Evolutionary conservation across 164 flowering plant species (phyloP), one percentile per base, ranked within the genome.

Genomic region (Magnolia officinalis): DNA sequence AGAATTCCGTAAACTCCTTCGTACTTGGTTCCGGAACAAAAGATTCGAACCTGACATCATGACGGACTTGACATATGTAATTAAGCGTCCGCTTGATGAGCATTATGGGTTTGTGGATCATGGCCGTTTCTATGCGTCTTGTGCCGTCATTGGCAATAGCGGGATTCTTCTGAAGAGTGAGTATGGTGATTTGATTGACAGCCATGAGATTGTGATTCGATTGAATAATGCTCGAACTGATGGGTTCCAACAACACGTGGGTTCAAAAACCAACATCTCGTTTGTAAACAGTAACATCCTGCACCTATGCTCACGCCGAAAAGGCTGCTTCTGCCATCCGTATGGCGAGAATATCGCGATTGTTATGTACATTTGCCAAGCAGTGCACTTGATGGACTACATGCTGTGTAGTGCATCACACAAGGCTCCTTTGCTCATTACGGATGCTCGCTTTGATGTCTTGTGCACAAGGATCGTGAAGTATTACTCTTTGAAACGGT

Each of bases 121-220:
- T 8, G 76, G 69, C 7, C 63, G 52, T 31, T 77, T 74, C 67
- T 93, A 89, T 76, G 65, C 80, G 13, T 86, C 92, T 9, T 94
- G 99, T 83, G 99, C 98, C 0, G 96, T 94, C 26, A 96, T 94
- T 31, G 99, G 99, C 21, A 93, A 93, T 75, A 90, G 98, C 78
- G 98, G 99, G 76, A 94, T 93, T 78, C 76, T 96, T 82, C 78
- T 96, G 78, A 82, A 88, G 63, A 86, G 61, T 1, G 85, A 88
- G 5, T 64, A 86, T 63, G 99, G 98, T 1, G 75, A 73, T 20
- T 26, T 88, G 73, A 96, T 96, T 72, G 99, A 96, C 77, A 75
- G 90, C 19, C 99, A 94, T 74, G 98, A 94, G 78, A 73, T 79
- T 23, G 99, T 96, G 73, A 91, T 96, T 52, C 78, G 99, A 31